Evolutionary conservation across 345 rosid species (phyloP), one percentile per base, ranked within the genome.

Genomic region (Populus nigra): DNA sequence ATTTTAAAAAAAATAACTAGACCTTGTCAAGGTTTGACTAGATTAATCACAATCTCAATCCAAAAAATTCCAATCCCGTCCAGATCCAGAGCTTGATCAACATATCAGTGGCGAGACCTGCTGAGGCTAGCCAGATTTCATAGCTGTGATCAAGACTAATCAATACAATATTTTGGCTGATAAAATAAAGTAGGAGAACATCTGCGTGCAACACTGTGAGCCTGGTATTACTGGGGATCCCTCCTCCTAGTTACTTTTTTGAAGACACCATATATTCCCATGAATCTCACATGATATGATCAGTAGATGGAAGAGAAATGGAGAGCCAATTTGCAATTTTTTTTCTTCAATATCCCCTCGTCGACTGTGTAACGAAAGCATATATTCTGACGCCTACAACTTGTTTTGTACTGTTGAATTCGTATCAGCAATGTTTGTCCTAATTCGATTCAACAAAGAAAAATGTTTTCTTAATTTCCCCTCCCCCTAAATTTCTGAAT

Each of bases 381-480:
- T 66, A 75, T 76, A 76, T 76, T 77, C 69, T 5, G 74, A 9
- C 33, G 73, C 62, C 62, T 6, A 3, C 29, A 4, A 70, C 53
- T 3, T 11, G 6, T 49, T 25, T 57, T 5, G 3, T 16, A 25
- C 17, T 57, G 62, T 61, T 67, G 62, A 77, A 59, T 59, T 70
- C 74, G 33, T 38, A 29, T 77, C 74, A 70, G 41, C 43, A 36
- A 69, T 25, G 5, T 53, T n/a, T 15, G 77, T 65, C 79, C 9
- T 25, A 49, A 35, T 67, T 33, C 72, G 2, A 11, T 20, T 29
- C 36, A 5, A 8, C 35, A 27, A 18, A 17, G 38, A 27, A 13
- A 31, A 18, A 65, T 65, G 33, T 10, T 33, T 11, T 18, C 15
- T 33, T n/a, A n/a, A n/a, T n/a, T 33, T 0, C 36, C 36, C 36